Base-by-base conservation (phyloP, 192 early-diverging fungal species). In the Podila clonocystis region DNA sequence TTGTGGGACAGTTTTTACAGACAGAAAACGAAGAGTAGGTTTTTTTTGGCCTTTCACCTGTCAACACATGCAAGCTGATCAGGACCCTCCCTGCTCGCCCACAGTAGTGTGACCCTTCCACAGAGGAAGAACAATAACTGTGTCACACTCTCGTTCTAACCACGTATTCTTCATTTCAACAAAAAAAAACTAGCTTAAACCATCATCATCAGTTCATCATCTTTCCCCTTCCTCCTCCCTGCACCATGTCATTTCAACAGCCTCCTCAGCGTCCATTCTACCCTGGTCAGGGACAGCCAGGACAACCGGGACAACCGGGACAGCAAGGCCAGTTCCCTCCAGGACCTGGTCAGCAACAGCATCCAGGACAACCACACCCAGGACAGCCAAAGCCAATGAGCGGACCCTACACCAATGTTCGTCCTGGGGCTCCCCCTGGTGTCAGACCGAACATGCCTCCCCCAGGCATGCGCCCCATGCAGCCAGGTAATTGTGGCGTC, bases 391-490 rank as follows among this genome's bases (percentile, higher is more conserved):
- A 49, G n/a, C 52, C 55, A 11, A 70, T 66, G 17, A 62, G 70
- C 11, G 45, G 33, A 45, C 70, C 77, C 12, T 79, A 62, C 58
- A 55, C 22, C 28, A 79, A 79, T 58, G 65, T 49, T 19, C 69
- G 75, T 12, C 68, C 75, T 45, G 75, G 75, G 0, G 63, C 58
- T 22, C 34, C 75, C 20, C 71, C 77, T 38, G 70, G 48, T 5
- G 60, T 72, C 15, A 58, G 76, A 48, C 70, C 76, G 31, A 71
- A 69, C 48, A 76, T 67, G n/a, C 34, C 60, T 41, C 49, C 75
- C 3, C 52, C 52, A 24, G 52, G 52, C 24, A 55, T 55, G 52
- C 52, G 52, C 20, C 52, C 52, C 52, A 55, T 55, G 52, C 52
- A 55, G n/a, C 52, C 52, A 55, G 52, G 52, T 55, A 55, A 45